Evolutionary conservation across 257 asterid genomes (phyloP).

Genomic region (Anisodus tanguticus): DNA sequence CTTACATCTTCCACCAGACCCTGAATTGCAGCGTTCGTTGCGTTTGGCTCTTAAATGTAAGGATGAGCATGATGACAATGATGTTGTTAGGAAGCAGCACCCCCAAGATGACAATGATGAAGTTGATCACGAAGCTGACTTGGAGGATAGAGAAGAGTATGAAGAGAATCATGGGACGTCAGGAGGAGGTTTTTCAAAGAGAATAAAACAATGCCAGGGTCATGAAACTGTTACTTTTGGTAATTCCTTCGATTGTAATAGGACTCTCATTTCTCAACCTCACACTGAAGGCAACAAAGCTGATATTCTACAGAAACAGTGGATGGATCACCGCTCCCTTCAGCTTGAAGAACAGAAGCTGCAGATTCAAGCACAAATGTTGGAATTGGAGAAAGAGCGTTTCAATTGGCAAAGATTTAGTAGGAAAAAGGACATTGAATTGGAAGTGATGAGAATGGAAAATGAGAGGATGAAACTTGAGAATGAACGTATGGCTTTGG

Average conservation of each 20-base stretch:
- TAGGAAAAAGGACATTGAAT: constrained; percentile 47
- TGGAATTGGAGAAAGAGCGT: constrained; percentile 54
- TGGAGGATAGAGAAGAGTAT: constrained; percentile 36
- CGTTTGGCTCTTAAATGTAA: constrained; percentile 66
- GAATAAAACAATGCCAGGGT: constrained; percentile 38
- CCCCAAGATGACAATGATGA: constrained; percentile 62
- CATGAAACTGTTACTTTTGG: constrained; percentile 30
- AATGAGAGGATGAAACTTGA: constrained; percentile 54
- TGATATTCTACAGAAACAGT: constrained; percentile 37
- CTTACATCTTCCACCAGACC: constrained; percentile 76
- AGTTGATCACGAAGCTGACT: constrained; percentile 1
- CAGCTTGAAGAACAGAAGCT: constrained; percentile 41
- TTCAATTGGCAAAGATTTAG: constrained; percentile 53
- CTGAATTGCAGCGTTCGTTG: constrained; percentile 67
- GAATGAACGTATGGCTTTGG: constrained; percentile 48
- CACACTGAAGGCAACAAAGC: constrained; percentile 40
- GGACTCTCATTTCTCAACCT: constrained; percentile 29
- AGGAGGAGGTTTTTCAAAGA: constrained; percentile 40
- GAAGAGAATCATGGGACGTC: constrained; percentile 47
- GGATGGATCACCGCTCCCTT: constrained; percentile 27
- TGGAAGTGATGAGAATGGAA: constrained; percentile 46
- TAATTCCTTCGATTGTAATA: constrained; percentile 34
- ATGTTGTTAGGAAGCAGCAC: background rate
- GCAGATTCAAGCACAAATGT: constrained; percentile 46
- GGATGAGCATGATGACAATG: constrained; percentile 53